Percentiles rank a stretch among this genome's conserved stretches.
Conservation (phyloP, 2,329 filamentous ascomycete species). For the Lachnellula cervina region DNA sequence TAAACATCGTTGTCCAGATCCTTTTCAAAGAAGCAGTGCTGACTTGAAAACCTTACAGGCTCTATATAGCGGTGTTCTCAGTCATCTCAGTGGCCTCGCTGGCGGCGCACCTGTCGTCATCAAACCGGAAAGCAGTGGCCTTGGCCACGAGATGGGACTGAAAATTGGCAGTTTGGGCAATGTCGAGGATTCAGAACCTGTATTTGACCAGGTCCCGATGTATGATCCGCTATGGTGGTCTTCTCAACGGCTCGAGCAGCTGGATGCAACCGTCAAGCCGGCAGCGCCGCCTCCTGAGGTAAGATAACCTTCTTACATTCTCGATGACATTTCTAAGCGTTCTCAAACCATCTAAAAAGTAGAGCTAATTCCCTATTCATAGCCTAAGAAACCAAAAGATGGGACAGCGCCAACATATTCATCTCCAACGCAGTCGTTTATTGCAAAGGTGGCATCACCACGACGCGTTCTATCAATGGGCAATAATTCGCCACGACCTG, state of each 20-base stretch:
- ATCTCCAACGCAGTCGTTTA: constrained; percentile 82
- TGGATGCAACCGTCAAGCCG: constrained; percentile 57
- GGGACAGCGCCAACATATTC: constrained; percentile 67
- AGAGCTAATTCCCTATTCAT: too few species aligned
- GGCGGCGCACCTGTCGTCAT: constrained; percentile 43
- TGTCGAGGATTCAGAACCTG: constrained; percentile 12
- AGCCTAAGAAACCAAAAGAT: constrained; percentile 43
- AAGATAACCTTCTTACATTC: constrained; percentile 24
- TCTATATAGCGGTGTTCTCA: constrained; percentile 79
- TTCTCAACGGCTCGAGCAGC: constrained; percentile 56
- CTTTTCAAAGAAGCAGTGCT: too few species aligned
- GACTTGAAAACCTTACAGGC: constrained; percentile 39
- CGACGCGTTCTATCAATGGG: constrained; percentile 35
- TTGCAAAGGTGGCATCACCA: constrained; percentile 68
- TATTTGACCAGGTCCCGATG: constrained; percentile 29
- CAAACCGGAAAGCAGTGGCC: constrained; percentile 38
- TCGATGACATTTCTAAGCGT: too few species aligned
- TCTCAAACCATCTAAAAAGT: too few species aligned
- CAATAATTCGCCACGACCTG: constrained; percentile 36
- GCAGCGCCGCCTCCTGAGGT: constrained; percentile 45
- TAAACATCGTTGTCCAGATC: too few species aligned
- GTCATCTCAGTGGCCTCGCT: constrained; percentile 80
- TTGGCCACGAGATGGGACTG: constrained; percentile 56
- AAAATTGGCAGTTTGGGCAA: constrained; percentile 41
- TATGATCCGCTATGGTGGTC: constrained; percentile 74